Percentiles rank a stretch among this genome's conserved stretches.
phyloP scores from a whole-genome alignment of 208 protist genomes.

The Lotmaria passim region DNA sequence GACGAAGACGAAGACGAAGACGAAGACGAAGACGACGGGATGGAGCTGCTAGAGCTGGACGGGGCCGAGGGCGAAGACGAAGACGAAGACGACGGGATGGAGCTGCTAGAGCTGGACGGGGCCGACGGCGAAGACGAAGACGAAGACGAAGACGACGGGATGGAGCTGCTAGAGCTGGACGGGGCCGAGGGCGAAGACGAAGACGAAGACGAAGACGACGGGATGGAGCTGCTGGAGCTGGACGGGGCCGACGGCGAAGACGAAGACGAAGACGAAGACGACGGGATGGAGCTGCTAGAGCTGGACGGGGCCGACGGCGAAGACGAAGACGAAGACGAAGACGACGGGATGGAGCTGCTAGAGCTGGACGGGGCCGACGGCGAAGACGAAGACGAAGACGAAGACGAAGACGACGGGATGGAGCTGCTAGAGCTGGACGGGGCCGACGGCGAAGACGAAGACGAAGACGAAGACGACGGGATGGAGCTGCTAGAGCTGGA shows the following conservation, averaged over 20 bases:
- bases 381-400: conserved; percentile 8
- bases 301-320: no score
- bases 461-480: conserved; percentile 10
- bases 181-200: background rate
- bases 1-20: no score
- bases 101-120: background rate
- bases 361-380: background rate
- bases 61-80: no score
- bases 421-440: background rate
- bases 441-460: background rate
- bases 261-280: no score
- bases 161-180: background rate
- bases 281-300: no score
- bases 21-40: no score
- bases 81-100: no score
- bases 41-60: no score
- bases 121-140: conserved; percentile 3
- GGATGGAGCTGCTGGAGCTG: conserved; percentile 3
- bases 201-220: conserved; percentile 10
- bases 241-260: no score
- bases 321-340: no score
- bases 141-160: background rate
- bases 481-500: conserved; percentile 5
- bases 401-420: background rate
- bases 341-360: no score